Evolutionary conservation across 352 stramenopile genomes (phyloP), one percentile per base, ranked within the genome.

Genomic region (Phytophthora podocarpi): DNA sequence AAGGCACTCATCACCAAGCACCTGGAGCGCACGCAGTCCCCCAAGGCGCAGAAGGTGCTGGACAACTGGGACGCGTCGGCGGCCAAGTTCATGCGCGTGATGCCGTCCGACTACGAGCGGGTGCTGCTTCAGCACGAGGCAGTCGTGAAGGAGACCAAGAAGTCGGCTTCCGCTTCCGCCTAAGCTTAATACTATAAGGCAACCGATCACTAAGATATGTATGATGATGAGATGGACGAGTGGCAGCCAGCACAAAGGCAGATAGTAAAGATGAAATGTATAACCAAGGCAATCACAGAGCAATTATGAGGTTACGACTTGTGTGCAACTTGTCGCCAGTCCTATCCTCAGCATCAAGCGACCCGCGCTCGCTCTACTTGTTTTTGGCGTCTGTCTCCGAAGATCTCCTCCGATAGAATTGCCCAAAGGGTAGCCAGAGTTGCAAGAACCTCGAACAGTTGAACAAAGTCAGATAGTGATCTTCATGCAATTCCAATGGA

Each of bases 1-100:
- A 90, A 89, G 65, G 70, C 70, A 24, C 87, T 98, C 10, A 84
- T 98, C 31, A 76, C 91, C 45, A 87, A 96, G 59, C 81, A 98
- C 35, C 80, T 89, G 40, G 79, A 77, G 4, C 96, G 92, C 54
- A 99, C 96, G 15, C 74, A 86, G 46, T 98, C 89, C 26, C 59
- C 74, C 32, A 85, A 96, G 37, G 96, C 89, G 8, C 69, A 93
- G 68, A 60, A 74, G 42, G 84, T 98, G 65, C 70, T 99, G 24
- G 86, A 91, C 41, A 82, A 98, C 51, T 98, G 91, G 91, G 89
- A 98, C 39, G 52, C 58, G 9, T 76, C 75, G 15, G 65, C 63
- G 16, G 27, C 57, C 49, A 80, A 81, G 66, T 73, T 90, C 35
- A 68, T 83, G 70, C 79, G 80, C 12, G 76, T 90, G 48, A 87